Evolutionary conservation across 2,329 filamentous ascomycete species (phyloP), one percentile per base, ranked within the genome.

Genomic region (Phaeophleospora eucalypticola): DNA sequence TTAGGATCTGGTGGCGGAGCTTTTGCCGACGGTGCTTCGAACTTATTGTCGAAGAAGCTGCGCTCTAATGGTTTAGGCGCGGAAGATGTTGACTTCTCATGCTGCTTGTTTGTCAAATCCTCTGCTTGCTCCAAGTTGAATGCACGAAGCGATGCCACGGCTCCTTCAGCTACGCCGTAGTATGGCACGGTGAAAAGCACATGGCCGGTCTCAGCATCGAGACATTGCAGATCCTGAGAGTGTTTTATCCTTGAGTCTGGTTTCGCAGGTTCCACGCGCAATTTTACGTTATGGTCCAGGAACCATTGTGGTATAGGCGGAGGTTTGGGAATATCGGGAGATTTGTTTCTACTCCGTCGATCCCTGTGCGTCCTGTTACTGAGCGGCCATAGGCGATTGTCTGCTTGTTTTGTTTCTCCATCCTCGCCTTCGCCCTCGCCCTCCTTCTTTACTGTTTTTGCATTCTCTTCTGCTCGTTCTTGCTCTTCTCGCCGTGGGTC

Each of bases 251-350:
- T 35, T 8, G 38, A 45, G 43, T 57, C 38, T 14, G 52, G 47
- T 29, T 29, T 29, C 7, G 12, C 24, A 7, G 24, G 12, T 21
- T 53, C 52, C 32, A 40, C 37, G 41, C 47, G 44, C 18, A 67
- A 50, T 36, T 58, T 58, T 36, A 68, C 63, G 56, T 68, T 68
- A 41, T 66, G 55, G 18, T 58, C 56, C 37, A 68, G 41, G 43
- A 68, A 68, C 66, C 66, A 68, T 4, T 64, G 58, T 10, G 66
- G 66, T n/a, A 68, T 51, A 6, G 63, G 61, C 15, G 64, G 63
- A 3, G 64, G 61, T 38, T 53, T 58, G 1, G 62, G 62, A 14
- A 60, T 46, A 36, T 58, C 48, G 15, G 43, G 45, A 14, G 36
- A 33, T 34, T 32, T 47, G 32, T 36, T 40, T 34, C 27, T 20